Base-by-base conservation (phyloP, 108 stramenopile species). In the Seminavis robusta region DNA sequence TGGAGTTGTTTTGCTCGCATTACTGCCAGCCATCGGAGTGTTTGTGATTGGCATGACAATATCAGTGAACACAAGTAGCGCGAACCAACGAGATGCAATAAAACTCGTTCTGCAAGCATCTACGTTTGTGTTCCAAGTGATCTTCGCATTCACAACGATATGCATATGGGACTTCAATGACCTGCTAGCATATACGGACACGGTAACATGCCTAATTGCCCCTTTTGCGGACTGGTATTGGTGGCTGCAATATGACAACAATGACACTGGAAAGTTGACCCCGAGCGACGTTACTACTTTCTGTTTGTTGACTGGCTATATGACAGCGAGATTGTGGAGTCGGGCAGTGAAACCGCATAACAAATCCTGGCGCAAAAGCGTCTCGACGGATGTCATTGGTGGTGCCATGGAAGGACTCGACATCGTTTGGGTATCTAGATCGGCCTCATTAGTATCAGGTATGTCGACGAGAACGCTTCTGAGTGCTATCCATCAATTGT, bases 351-450 rank as follows among this genome's bases (percentile, higher is more conserved):
- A 32, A 31, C 64, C 55, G 32, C 50, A 26, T 19, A 44, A 64
- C 31, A 50, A 33, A 1, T 27, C 44, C 6, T 52, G 56, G 39
- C 10, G 32, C 26, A 21, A 25, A 27, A 27, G 48, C 10, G n/a
- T n/a, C n/a, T n/a, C n/a, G n/a, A n/a, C n/a, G n/a, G n/a, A n/a
- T n/a, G n/a, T n/a, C n/a, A n/a, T n/a, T n/a, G n/a, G n/a, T n/a
- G 24, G 6, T 48, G 49, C 25, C 7, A 31, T 64, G 25, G 67
- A 74, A 6, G 20, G 54, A 19, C 29, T 77, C n/a, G 32, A 50
- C 9, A 50, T 77, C 29, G 33, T 77, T 4, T 77, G 76, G 76
- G 63, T 48, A 2, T 53, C 62, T 6, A 46, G 67, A 26, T 64
- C 60, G n/a, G 71, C 67, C 20, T 55, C 55, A 15, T 47, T 65